Conservation (phyloP, 768 basidiomycete genomes). For the Lactarius psammicola region DNA sequence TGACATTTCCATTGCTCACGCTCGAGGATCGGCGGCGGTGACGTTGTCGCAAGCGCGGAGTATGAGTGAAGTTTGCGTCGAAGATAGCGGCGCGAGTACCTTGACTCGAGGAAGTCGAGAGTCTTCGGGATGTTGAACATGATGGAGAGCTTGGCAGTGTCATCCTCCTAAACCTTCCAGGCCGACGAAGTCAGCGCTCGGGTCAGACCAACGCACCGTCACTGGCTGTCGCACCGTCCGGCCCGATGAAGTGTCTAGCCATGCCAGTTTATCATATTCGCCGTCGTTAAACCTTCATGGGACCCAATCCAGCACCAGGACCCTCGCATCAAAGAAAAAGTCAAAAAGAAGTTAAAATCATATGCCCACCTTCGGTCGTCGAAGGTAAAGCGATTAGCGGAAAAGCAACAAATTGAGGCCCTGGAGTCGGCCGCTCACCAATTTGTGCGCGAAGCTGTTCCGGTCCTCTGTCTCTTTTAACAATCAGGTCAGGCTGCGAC, state of each 20-base stretch:
- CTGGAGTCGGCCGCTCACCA: constrained; percentile 22
- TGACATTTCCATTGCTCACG: constrained; percentile 16
- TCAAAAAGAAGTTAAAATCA: constrained; percentile 14
- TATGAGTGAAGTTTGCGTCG: constrained; percentile 15
- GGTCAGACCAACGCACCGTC: neutral
- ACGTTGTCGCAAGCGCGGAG: constrained; percentile 18
- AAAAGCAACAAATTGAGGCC: constrained; percentile 27
- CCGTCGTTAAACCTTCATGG: constrained; percentile 16
- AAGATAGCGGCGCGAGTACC: constrained; percentile 13
- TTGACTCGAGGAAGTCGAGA: constrained; percentile 19
- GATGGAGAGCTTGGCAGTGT: constrained; percentile 8
- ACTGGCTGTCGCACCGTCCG: neutral
- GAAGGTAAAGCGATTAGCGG: constrained; percentile 23
- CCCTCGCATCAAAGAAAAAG: constrained; percentile 16
- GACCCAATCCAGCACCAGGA: constrained; percentile 14
- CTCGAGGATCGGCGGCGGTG: constrained; percentile 24
- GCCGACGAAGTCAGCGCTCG: neutral
- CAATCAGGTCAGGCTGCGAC: constrained; percentile 19
- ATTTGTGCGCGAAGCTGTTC: constrained; percentile 21
- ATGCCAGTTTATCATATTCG: neutral
- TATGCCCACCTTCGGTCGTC: constrained; percentile 12
- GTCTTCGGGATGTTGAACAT: constrained; percentile 1
- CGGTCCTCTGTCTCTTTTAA: neutral
- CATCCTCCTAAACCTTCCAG: neutral
- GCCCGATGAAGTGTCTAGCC: neutral